Conservation (phyloP, 2,329 filamentous ascomycete species). For the Apiospora arundinis region DNA sequence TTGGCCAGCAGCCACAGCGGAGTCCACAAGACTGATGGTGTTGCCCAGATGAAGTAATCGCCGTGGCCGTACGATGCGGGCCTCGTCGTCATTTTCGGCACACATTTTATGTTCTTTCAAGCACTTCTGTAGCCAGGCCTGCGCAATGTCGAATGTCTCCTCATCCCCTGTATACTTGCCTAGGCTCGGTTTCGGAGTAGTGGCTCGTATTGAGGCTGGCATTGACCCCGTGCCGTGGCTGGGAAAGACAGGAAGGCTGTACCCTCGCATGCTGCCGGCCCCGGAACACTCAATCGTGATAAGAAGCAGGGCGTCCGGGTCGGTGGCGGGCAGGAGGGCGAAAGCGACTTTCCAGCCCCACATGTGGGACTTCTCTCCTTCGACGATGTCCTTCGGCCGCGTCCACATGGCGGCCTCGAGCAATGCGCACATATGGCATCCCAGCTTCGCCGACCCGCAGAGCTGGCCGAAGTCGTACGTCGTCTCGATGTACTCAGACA, state of each 20-base stretch:
- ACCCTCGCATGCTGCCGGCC: neutral
- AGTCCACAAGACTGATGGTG: constrained; percentile 21
- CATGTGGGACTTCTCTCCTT: neutral
- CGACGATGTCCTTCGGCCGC: neutral
- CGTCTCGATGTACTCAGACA: neutral
- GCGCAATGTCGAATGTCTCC: constrained; percentile 1
- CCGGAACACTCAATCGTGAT: neutral
- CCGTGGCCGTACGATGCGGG: constrained; percentile 11
- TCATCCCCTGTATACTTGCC: constrained; percentile 21
- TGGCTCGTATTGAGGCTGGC: no score
- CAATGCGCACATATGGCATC: constrained; percentile 23
- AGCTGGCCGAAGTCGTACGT: constrained; percentile 20
- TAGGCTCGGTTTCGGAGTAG: neutral
- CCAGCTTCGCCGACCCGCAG: constrained; percentile 14
- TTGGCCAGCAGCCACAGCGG: neutral
- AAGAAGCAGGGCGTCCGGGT: neutral
- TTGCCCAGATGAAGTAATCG: constrained; percentile 11
- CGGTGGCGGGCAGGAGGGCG: neutral
- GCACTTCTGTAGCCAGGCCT: constrained; percentile 11
- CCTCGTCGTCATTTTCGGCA: constrained; percentile 15
- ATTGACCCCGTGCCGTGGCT: neutral
- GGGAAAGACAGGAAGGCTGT: neutral
- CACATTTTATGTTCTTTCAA: constrained; percentile 3
- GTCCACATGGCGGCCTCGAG: neutral
- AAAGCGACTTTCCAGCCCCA: neutral